phyloP scores from a whole-genome alignment of 1,284 basidiomycete species.

The Boletus semigastroideus region DNA sequence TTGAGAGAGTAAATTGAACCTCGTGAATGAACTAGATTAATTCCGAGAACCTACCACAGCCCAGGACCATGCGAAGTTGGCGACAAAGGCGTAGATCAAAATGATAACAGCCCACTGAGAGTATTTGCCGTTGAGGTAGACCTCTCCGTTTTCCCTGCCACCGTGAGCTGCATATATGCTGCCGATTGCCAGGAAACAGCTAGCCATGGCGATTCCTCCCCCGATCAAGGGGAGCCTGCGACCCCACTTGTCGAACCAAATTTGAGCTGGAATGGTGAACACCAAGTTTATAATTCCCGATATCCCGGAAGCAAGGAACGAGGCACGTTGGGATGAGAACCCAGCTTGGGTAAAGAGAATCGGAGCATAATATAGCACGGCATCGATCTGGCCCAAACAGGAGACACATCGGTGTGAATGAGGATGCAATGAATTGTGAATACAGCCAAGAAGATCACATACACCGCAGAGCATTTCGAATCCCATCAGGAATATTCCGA shows the following conservation, averaged over 20 bases:
- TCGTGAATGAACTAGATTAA: background rate
- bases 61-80: conserved; percentile 35
- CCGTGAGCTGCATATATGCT: conserved; percentile 43
- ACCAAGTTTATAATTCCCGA: conserved; percentile 49
- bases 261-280: conserved; percentile 42
- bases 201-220: conserved; percentile 44
- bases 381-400: conserved; percentile 22
- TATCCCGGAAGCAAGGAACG: conserved; percentile 53
- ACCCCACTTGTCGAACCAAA: conserved; percentile 46
- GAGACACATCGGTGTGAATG: conserved; percentile 27
- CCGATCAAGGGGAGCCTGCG: conserved; percentile 45
- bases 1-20: background rate
- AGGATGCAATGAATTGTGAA: conserved; percentile 8
- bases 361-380: conserved; percentile 46
- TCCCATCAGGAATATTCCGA: conserved; percentile 48
- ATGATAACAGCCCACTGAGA: conserved; percentile 45
- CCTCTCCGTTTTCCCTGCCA: conserved; percentile 22
- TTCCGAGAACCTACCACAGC: conserved; percentile 24
- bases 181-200: conserved; percentile 42
- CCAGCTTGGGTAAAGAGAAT: conserved; percentile 52
- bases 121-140: conserved; percentile 24
- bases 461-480: conserved; percentile 44
- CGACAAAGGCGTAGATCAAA: conserved; percentile 47
- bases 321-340: conserved; percentile 43
- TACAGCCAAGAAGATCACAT: conserved; percentile 1